These are phyloP conservation scores for Fusarium xyrophilum DNA, from an alignment of 2,329 filamentous ascomycete species.

Conservation along the genomic window DNA sequence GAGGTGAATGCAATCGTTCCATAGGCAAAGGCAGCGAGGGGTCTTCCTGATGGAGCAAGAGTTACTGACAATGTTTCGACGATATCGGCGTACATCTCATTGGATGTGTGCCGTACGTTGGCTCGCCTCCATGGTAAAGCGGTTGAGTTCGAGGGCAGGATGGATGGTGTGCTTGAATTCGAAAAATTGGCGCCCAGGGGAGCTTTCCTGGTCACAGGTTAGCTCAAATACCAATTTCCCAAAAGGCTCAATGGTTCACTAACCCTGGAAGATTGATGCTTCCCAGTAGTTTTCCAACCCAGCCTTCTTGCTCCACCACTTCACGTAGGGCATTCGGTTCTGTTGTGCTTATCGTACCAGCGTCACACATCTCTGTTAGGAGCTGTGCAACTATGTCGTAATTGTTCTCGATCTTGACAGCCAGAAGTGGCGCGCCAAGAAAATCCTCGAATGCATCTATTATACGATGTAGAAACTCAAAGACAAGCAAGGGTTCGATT, in stretches of 20 bases:
- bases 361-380: constrained; percentile 95
- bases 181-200: constrained; percentile 49
- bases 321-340: constrained; percentile 93
- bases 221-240: constrained; percentile 4
- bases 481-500: constrained; percentile 84
- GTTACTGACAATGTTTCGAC: constrained; percentile 89
- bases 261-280: constrained; percentile 84
- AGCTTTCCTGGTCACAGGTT: constrained; percentile 48
- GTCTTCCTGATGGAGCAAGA: constrained; percentile 86
- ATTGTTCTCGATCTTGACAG: constrained; percentile 83
- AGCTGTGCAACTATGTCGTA: constrained; percentile 96
- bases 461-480: constrained; percentile 93
- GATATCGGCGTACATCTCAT: constrained; percentile 96
- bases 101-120: constrained; percentile 94
- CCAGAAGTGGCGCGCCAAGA: constrained; percentile 83
- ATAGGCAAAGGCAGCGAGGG: constrained; percentile 84
- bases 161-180: constrained; percentile 49
- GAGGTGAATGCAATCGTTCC: constrained; percentile 94
- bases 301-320: constrained; percentile 87
- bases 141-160: constrained; percentile 56
- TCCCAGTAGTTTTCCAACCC: constrained; percentile 86
- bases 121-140: constrained; percentile 85
- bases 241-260: constrained; percentile 20
- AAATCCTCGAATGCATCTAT: constrained; percentile 95
- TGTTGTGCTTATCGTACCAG: constrained; percentile 84